Evolutionary conservation across 2,329 filamentous ascomycete genomes (phyloP).

Genomic region (Colletotrichum siamense): DNA sequence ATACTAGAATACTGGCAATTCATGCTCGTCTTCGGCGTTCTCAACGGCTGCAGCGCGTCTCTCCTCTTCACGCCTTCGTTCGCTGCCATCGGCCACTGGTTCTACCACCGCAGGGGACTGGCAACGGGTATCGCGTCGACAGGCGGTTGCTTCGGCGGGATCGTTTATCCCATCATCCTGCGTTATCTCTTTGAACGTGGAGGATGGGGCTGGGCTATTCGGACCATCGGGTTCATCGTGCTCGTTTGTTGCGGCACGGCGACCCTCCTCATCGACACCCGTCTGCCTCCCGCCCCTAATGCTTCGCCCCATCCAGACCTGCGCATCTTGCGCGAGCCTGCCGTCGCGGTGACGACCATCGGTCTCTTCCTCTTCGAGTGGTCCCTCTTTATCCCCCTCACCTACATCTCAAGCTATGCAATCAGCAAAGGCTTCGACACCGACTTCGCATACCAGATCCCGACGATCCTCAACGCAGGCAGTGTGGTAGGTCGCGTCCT

Average conservation of each 20-base stretch:
- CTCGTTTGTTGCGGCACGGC: conserved; percentile 48
- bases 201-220: conserved; percentile 60
- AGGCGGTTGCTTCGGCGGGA: conserved; percentile 74
- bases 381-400: conserved; percentile 79
- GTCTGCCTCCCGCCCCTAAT: conserved; percentile 65
- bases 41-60: conserved; percentile 76
- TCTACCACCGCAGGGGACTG: conserved; percentile 74
- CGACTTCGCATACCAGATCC: conserved; percentile 75
- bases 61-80: conserved; percentile 86
- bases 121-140: conserved; percentile 84
- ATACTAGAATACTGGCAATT: conserved; percentile 79
- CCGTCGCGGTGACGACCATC: conserved; percentile 68
- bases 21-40: conserved; percentile 77
- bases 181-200: conserved; percentile 52
- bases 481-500: conserved; percentile 80
- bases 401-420: conserved; percentile 82
- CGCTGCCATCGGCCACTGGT: conserved; percentile 82
- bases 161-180: conserved; percentile 66
- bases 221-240: conserved; percentile 54
- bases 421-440: conserved; percentile 67
- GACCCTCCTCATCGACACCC: conserved; percentile 58
- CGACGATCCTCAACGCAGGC: conserved; percentile 84
- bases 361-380: conserved; percentile 78
- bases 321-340: conserved; percentile 65
- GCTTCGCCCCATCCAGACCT: conserved; percentile 68